Conservation (phyloP, 1,139 yeast genomes). For the Scheffersomyces stambukii region DNA sequence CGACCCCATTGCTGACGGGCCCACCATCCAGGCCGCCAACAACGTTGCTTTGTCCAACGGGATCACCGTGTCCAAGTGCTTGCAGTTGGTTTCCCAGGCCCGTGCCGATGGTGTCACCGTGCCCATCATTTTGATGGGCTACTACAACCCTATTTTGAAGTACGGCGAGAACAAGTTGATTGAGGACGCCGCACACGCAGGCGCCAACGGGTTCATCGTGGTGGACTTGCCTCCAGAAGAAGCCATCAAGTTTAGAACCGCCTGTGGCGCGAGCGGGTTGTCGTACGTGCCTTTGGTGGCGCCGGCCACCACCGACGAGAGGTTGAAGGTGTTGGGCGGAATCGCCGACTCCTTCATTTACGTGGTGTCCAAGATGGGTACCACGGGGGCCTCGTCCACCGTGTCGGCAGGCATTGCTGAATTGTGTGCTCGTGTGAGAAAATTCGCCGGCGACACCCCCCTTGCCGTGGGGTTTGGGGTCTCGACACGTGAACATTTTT, state of each 20-base stretch:
- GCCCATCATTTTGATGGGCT: slow-evolving; percentile 94
- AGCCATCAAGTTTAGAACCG: slow-evolving; percentile 78
- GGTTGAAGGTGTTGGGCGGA: slow-evolving; percentile 69
- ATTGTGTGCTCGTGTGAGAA: slow-evolving; percentile 71
- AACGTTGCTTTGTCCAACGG: slow-evolving; percentile 76
- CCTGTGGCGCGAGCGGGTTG: slow-evolving; percentile 64
- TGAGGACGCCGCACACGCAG: slow-evolving; percentile 73
- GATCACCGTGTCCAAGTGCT: slow-evolving; percentile 61
- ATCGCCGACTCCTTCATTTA: slow-evolving; percentile 94
- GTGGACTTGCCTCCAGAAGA: slow-evolving; percentile 99
- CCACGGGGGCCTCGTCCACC: slow-evolving; percentile 80
- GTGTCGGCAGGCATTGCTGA: slow-evolving; percentile 64
- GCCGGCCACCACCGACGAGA: slow-evolving; percentile 90
- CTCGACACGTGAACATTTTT: slow-evolving; percentile 85
- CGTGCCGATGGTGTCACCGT: slow-evolving; percentile 79
- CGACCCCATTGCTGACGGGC: slow-evolving; percentile 99
- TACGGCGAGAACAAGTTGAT: slow-evolving; percentile 87
- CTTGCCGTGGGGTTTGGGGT: slow-evolving; percentile 98
- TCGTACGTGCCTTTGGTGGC: slow-evolving; percentile 93
- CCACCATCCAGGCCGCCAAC: slow-evolving; percentile 89
- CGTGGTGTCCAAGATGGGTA: slow-evolving; percentile 96
- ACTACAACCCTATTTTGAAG: slow-evolving; percentile 87
- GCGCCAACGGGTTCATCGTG: slow-evolving; percentile 91
- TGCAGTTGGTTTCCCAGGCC: slow-evolving; percentile 71
- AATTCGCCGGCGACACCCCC: slow-evolving; percentile 71